These are phyloP conservation scores for Pyrus betulifolia DNA, from an alignment of 306 rosid genomes.

Conservation along the genomic window DNA sequence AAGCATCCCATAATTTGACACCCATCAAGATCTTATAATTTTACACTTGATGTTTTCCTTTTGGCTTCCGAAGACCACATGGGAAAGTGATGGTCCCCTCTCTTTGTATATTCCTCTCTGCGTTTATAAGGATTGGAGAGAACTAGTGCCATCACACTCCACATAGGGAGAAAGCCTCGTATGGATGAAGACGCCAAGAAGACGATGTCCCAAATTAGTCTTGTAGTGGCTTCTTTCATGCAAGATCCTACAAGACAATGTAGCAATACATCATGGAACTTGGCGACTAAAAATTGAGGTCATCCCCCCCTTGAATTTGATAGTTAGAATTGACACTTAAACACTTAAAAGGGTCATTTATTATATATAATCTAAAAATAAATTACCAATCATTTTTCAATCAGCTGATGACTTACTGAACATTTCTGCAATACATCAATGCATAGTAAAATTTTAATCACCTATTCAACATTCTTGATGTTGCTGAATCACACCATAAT, in stretches of 20 bases:
- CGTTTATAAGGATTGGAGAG: conserved; percentile 46
- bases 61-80: conserved; percentile 25
- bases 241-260: background rate
- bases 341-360: no score
- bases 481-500: no score
- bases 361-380: no score
- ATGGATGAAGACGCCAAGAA: background rate
- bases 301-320: background rate
- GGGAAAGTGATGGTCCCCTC: conserved; percentile 32
- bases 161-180: no score
- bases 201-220: background rate
- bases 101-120: conserved; percentile 23
- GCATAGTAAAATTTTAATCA: no score
- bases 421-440: no score
- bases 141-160: conserved; percentile 20
- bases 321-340: no score
- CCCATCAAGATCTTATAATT: conserved; percentile 15
- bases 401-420: background rate
- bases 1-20: conserved; percentile 30
- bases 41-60: conserved; percentile 15
- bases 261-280: background rate
- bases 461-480: rapidly evolving
- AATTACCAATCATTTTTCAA: background rate
- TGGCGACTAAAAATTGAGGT: background rate
- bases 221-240: background rate